Evolutionary conservation across 441 rosid genomes (phyloP).

Genomic region (Rhodomyrtus psidioides): DNA sequence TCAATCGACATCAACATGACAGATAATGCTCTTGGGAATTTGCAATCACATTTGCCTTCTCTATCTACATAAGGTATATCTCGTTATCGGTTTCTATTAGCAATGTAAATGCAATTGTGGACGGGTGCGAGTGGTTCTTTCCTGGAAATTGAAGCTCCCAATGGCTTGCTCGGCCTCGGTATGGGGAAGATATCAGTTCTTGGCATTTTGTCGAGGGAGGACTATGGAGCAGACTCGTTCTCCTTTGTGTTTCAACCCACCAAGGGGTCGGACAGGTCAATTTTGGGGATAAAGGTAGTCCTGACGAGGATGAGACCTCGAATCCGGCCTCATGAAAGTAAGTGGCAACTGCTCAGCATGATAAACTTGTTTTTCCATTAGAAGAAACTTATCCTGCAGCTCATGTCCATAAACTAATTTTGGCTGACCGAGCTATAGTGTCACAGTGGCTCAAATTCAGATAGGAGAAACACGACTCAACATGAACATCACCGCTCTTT

Average conservation of each 20-base stretch:
- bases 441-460: constrained; percentile 38
- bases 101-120: constrained; percentile 53
- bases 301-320: constrained; percentile 56
- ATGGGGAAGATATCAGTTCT: constrained; percentile 70
- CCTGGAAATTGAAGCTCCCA: constrained; percentile 62
- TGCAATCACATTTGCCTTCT: neutral
- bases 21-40: neutral
- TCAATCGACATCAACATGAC: neutral
- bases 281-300: constrained; percentile 62
- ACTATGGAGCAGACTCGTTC: constrained; percentile 50
- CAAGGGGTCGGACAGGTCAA: constrained; percentile 59
- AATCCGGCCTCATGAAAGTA: constrained; percentile 47
- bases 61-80: neutral
- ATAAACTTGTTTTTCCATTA: neutral
- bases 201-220: constrained; percentile 50
- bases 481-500: constrained; percentile 42
- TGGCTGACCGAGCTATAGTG: constrained; percentile 50
- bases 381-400: neutral
- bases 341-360: constrained; percentile 29
- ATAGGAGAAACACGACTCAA: constrained; percentile 35
- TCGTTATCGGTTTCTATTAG: neutral
- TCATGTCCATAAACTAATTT: neutral
- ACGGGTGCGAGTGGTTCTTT: constrained; percentile 67
- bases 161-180: constrained; percentile 59
- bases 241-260: constrained; percentile 58